Conservation (phyloP, 1,284 basidiomycete genomes). For the Schizophyllum amplum region DNA sequence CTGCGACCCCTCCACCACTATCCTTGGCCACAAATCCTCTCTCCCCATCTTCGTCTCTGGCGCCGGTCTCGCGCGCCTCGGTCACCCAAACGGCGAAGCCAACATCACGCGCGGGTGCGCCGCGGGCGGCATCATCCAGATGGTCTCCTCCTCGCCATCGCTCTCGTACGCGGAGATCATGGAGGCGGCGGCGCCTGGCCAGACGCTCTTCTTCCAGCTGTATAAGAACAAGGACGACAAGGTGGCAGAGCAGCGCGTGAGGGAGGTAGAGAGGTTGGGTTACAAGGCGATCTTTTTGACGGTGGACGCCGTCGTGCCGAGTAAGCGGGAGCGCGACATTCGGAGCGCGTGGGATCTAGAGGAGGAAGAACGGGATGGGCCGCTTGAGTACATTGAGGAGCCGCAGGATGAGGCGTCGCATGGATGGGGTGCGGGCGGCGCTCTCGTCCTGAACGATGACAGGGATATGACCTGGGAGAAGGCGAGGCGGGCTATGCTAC, state of each 20-base stretch:
- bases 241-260: constrained; percentile 65
- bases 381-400: constrained; percentile 28
- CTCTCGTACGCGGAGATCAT: constrained; percentile 70
- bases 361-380: constrained; percentile 41
- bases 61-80: constrained; percentile 84
- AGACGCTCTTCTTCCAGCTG: constrained; percentile 79
- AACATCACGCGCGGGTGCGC: constrained; percentile 77
- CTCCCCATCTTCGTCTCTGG: constrained; percentile 83
- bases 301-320: constrained; percentile 82
- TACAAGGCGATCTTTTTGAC: constrained; percentile 88
- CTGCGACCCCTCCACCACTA: constrained; percentile 69
- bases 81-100: constrained; percentile 80
- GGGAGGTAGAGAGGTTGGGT: constrained; percentile 62
- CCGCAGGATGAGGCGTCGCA: constrained; percentile 25
- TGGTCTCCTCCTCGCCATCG: constrained; percentile 85
- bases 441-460: constrained; percentile 55
- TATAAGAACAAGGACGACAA: constrained; percentile 77
- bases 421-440: constrained; percentile 58
- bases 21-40: constrained; percentile 67
- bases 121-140: constrained; percentile 74
- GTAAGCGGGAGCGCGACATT: constrained; percentile 81
- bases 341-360: constrained; percentile 55
- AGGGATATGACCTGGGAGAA: constrained; percentile 67
- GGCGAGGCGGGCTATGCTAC: constrained; percentile 24
- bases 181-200: constrained; percentile 44